Evolutionary conservation across 495 filamentous ascomycete genomes (phyloP), one percentile per base, ranked within the genome.

Genomic region (Talaromyces borbonicus): DNA sequence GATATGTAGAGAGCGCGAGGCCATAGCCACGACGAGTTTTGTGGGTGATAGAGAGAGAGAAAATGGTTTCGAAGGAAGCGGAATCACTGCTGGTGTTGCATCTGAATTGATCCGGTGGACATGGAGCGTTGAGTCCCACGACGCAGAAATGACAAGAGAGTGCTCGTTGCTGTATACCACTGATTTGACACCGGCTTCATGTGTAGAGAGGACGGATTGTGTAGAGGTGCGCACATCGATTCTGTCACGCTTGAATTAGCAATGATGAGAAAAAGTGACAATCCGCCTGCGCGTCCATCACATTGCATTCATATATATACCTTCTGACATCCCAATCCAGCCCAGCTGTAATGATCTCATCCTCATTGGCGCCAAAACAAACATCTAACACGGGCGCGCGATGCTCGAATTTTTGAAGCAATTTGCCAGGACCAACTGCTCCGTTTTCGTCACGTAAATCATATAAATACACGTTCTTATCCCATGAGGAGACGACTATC

Each of bases 11-110:
- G 84, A 74, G 33, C 92, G 86, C 30, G 82, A 84, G n/a, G 90
- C 84, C 90, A 97, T 96, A 43, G 88, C 90, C 30, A 96, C 86
- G 42, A 98, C 86, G 8, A 95, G 74, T 53, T 88, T 93, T 24
- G 85, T 84, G 12, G 85, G 68, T 38, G 81, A 83, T 37, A 85
- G 75, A 14, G 87, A 85, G 33, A 97, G 63, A 15, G 88, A 88
- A 68, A 93, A 93, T 16, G 85, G 86, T 66, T 92, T 98, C 35
- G 78, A 80, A 6, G 82, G 85, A 46, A 90, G 81, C 1, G 68
- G 68, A 47, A 94, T 73, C 38, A 65, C 75, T 37, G 80, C 69
- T 5, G 74, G 75, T 27, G 66, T 58, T 8, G 62, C 55, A 43
- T 62, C 62, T 6, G 53, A 51, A 26, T 61, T 65, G 37, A 79